These are phyloP conservation scores for Stagonosporopsis chrysanthemi DNA, from an alignment of 2,329 filamentous ascomycete species.

Conservation along the genomic window DNA sequence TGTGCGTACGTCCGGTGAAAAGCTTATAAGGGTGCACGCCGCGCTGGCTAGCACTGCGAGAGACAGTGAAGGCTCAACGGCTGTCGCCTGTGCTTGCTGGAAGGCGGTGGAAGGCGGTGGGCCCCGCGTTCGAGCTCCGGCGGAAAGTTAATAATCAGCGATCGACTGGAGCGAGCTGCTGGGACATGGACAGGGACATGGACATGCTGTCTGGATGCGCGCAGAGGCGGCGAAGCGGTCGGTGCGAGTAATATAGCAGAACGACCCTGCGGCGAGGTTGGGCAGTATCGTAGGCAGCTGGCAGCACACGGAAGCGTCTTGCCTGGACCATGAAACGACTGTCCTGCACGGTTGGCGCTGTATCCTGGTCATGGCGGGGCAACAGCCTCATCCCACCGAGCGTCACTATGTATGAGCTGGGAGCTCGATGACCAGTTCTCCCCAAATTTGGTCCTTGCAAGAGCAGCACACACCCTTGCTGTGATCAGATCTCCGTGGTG, in stretches of 20 bases:
- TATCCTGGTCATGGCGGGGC: slow-evolving; percentile 26
- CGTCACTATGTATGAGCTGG: neutral
- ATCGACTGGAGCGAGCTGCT: slow-evolving; percentile 21
- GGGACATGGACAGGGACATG: slow-evolving; percentile 14
- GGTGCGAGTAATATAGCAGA: slow-evolving; percentile 29
- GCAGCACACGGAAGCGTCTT: slow-evolving; percentile 27
- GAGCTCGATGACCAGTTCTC: neutral
- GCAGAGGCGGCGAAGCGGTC: slow-evolving; percentile 20
- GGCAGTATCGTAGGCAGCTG: slow-evolving; percentile 29
- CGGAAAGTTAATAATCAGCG: slow-evolving; percentile 36
- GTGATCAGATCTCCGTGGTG: neutral
- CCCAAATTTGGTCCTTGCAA: neutral
- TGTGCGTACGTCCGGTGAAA: slow-evolving; percentile 28
- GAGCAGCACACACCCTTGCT: neutral
- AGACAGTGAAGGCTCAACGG: slow-evolving; percentile 4
- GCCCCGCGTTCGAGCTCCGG: slow-evolving; percentile 28
- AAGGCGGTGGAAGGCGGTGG: slow-evolving; percentile 42
- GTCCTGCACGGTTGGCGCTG: slow-evolving; percentile 25
- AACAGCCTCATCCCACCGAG: slow-evolving; percentile 12
- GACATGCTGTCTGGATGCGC: slow-evolving; percentile 24
- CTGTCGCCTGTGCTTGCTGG: slow-evolving; percentile 20
- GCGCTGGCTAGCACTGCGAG: slow-evolving; percentile 6
- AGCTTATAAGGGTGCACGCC: slow-evolving; percentile 30
- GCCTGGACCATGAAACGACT: slow-evolving; percentile 26
- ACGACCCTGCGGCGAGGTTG: slow-evolving; percentile 22